These are phyloP conservation scores for Nemophila menziesii DNA, from an alignment of 257 asterid species.

Conservation along the genomic window DNA sequence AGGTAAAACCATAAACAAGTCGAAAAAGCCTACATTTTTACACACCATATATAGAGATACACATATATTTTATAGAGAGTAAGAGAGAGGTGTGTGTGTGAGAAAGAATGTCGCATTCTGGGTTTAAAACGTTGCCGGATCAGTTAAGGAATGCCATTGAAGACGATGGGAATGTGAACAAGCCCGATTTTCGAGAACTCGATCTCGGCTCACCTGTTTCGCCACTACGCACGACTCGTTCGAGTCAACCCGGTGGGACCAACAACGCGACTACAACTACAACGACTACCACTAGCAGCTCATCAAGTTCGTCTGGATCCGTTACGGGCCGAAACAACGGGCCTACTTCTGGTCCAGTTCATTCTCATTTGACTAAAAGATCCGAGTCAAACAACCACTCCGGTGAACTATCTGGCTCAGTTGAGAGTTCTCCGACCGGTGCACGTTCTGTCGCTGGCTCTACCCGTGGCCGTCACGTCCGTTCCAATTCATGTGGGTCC, in stretches of 20 bases:
- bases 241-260: background rate
- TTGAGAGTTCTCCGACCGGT: conserved; percentile 36
- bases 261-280: conserved; percentile 6
- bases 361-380: conserved; percentile 17
- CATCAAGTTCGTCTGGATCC: conserved; percentile 86
- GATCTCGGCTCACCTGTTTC: conserved; percentile 76
- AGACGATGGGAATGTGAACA: conserved; percentile 8
- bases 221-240: conserved; percentile 24
- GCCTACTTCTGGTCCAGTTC: conserved; percentile 1
- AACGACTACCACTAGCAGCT: conserved; percentile 31
- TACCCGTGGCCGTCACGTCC: conserved; percentile 23
- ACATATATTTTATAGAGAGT: too few relatives aligned
- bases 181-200: conserved; percentile 73
- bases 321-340: conserved; percentile 41
- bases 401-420: conserved; percentile 43
- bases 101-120: conserved; percentile 28
- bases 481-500: conserved; percentile 28
- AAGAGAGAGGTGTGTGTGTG: conserved; percentile 9
- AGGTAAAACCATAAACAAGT: background rate
- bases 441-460: conserved; percentile 9
- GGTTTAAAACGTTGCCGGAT: conserved; percentile 30
- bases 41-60: background rate
- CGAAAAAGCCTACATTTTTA: background rate
- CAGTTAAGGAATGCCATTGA: conserved; percentile 26
- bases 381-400: conserved; percentile 45